Base-by-base conservation (phyloP, 140 eudicot species). In the Cichorium intybus region DNA sequence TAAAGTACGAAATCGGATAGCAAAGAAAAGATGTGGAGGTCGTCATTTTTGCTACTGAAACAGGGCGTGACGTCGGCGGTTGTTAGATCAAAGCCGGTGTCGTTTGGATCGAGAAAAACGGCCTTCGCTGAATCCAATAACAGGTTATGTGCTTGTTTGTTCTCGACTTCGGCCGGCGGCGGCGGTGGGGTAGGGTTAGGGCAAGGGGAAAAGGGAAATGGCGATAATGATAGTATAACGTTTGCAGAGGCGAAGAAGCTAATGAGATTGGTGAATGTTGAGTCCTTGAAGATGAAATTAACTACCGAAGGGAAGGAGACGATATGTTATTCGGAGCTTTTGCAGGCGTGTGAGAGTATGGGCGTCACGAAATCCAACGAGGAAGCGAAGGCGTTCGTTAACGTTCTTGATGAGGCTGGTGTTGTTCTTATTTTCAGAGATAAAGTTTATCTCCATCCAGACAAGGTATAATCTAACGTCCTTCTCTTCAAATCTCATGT, bases 261-360 rank as follows among this genome's bases (percentile, higher is more conserved):
- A 76, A 84, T 90, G 90, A 78, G 95, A 60, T 65, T 90, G 81
- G 97, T 90, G 76, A 81, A 90, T 76, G 86, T 87, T n/a, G 95
- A 84, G 73, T 85, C 81, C 58, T 64, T 90, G 83, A 90, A 90
- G 81, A 72, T 62, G 82, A 85, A 68, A 66, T 33, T 90, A 24
- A 90, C 77, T 18, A 52, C 64, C 41, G 90, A 84, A 54, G 83
- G 79, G 2, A 84, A 80, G 69, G 97, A 87, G 74, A 86, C 81
- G 55, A 82, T 90, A 37, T 72, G 82, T 66, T 90, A 87, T 69
- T 48, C 67, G 24, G 87, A 87, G 70, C 73, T 90, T 8, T 43
- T 90, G 24, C 62, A 68, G 49, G 84, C 82, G 6, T 90, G 97
- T 69, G 73, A 78, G 77, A 66, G 75, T 62, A 74, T 60, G 60